These are phyloP conservation scores for Hanseniaspora thailandica DNA, from an alignment of 805 yeast species.

Conservation along the genomic window DNA sequence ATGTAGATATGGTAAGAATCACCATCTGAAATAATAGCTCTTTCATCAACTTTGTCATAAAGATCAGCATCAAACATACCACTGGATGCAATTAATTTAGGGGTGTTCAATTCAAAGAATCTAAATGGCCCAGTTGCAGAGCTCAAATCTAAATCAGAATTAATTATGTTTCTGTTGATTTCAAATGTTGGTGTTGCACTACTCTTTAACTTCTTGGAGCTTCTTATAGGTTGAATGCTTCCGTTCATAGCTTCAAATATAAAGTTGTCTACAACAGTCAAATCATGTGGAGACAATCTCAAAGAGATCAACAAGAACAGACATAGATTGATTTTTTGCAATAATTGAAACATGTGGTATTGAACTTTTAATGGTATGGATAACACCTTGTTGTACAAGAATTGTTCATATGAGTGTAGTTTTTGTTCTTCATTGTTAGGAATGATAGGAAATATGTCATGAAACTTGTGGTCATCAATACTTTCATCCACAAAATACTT, in stretches of 20 bases:
- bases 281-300: slow-evolving; percentile 77
- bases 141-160: background rate
- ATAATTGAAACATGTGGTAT: slow-evolving; percentile 37
- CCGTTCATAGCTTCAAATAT: slow-evolving; percentile 73
- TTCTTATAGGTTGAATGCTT: slow-evolving; percentile 14
- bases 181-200: slow-evolving; percentile 2
- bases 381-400: slow-evolving; percentile 13
- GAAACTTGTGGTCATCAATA: background rate
- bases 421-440: slow-evolving; percentile 20
- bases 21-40: slow-evolving; percentile 12
- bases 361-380: slow-evolving; percentile 23
- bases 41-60: slow-evolving; percentile 16
- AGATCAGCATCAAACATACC: slow-evolving; percentile 1
- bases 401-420: background rate
- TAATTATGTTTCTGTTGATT: background rate
- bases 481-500: background rate
- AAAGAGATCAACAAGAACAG: slow-evolving; percentile 79
- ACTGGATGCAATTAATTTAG: slow-evolving; percentile 5
- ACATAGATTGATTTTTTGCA: slow-evolving; percentile 76
- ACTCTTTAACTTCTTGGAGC: slow-evolving; percentile 8
- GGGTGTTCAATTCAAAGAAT: slow-evolving; percentile 10
- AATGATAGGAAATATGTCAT: slow-evolving; percentile 17
- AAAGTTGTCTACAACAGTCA: slow-evolving; percentile 70
- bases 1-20: slow-evolving; percentile 3
- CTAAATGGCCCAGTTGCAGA: slow-evolving; percentile 2